Percentiles rank a stretch among this genome's conserved stretches.
Evolutionary conservation across 352 stramenopile genomes (phyloP).

Genomic region (Pythium utonaiense): DNA sequence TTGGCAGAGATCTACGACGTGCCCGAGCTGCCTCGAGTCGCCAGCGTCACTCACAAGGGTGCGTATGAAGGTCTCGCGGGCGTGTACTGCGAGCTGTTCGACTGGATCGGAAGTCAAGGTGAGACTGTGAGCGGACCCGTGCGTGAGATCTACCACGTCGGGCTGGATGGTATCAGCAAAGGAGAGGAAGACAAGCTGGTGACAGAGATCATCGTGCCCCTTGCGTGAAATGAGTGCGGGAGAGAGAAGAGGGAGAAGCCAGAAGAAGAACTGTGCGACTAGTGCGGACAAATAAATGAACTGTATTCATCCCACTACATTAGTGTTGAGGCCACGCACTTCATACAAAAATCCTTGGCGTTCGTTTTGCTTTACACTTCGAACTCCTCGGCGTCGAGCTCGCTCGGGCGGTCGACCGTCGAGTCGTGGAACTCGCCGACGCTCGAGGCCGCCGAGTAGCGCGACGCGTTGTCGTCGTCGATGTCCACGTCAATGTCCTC

Average conservation of each 20-base stretch:
- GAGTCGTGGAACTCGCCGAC: conserved; percentile 22
- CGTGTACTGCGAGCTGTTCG: conserved; percentile 25
- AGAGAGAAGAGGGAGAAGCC: background rate
- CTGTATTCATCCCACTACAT: conserved; percentile 3
- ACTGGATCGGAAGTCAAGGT: conserved; percentile 4
- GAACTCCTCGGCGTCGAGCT: conserved; percentile 19
- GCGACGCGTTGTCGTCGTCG: conserved; percentile 4
- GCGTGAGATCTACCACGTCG: conserved; percentile 20
- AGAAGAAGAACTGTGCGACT: background rate
- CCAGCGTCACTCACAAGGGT: conserved; percentile 32
- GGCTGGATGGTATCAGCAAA: background rate
- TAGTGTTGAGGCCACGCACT: background rate
- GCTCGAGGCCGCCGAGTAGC: conserved; percentile 16
- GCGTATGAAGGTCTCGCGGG: conserved; percentile 22
- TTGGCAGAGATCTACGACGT: conserved; percentile 25
- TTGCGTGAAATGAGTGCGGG: background rate
- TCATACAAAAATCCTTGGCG: background rate
- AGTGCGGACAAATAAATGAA: conserved; percentile 7
- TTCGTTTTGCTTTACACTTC: conserved; percentile 9
- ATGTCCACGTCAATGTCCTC: conserved; percentile 10
- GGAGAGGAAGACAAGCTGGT: conserved; percentile 1
- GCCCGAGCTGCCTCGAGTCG: conserved; percentile 26
- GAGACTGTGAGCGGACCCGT: conserved; percentile 6
- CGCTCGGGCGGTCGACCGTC: conserved; percentile 11
- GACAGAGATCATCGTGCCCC: conserved; percentile 12